Conservation (phyloP, 306 rosid species). For the Lathyrus tuberosus region DNA sequence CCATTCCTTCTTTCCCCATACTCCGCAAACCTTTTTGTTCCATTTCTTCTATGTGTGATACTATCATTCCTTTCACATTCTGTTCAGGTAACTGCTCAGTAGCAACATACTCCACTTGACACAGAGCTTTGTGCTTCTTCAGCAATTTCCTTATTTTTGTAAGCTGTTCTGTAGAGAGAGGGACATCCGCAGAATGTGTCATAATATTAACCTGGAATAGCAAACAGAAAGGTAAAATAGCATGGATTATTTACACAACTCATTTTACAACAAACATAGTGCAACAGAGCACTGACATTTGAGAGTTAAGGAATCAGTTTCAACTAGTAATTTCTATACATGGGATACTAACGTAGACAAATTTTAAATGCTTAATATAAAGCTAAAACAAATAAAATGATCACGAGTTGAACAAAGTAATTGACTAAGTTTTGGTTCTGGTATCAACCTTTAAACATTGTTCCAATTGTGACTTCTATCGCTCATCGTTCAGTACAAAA, state of each 20-base stretch:
- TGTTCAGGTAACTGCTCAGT: conserved; percentile 46
- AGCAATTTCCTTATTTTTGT: conserved; percentile 72
- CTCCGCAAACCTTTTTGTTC: conserved; percentile 43
- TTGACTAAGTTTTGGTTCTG: conserved; percentile 3
- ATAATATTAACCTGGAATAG: conserved; percentile 79
- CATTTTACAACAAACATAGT: conserved; percentile 18
- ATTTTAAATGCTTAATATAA: conserved; percentile 25
- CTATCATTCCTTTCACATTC: conserved; percentile 44
- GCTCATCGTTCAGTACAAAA: conserved; percentile 1
- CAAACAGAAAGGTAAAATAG: conserved; percentile 36
- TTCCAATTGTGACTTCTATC: not conserved
- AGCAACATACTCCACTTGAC: conserved; percentile 55
- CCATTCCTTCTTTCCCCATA: conserved; percentile 53
- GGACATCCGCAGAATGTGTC: conserved; percentile 76
- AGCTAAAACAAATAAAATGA: conserved; percentile 31
- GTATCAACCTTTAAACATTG: conserved; percentile 24
- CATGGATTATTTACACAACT: conserved; percentile 32
- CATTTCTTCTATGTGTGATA: conserved; percentile 45
- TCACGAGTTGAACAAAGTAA: conserved; percentile 11
- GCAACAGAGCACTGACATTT: conserved; percentile 32
- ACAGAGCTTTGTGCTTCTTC: conserved; percentile 69
- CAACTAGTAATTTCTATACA: conserved; percentile 22
- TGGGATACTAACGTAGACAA: not conserved
- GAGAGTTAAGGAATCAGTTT: conserved; percentile 18
- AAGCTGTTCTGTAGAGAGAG: conserved; percentile 78